Percentiles rank a stretch among this genome's conserved stretches.
phyloP scores from a whole-genome alignment of 371 early-diverging fungal genomes.

The Syncephalastrum racemosum region DNA sequence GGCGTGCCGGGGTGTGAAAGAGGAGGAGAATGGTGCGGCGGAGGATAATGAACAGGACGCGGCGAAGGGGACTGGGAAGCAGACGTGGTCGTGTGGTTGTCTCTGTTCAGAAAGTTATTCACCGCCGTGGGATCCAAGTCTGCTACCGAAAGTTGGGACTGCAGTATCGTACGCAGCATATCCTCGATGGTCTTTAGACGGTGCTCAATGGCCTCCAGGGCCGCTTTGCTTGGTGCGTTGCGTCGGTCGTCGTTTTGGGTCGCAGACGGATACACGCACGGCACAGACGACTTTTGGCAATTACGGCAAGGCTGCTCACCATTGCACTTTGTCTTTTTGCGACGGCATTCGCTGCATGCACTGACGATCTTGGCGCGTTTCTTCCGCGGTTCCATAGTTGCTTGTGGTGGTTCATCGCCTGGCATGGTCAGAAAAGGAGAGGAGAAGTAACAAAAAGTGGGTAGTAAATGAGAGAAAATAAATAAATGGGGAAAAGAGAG shows the following conservation, averaged over 20 bases:
- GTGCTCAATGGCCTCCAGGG: constrained; percentile 47
- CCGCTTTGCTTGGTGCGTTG: constrained; percentile 34
- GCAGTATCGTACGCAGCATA: constrained; percentile 38
- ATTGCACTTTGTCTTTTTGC: constrained; percentile 60
- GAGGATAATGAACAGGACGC: constrained; percentile 7
- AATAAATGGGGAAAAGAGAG: constrained; percentile 5
- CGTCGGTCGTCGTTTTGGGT: constrained; percentile 32
- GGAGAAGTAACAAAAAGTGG: neutral
- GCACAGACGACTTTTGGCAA: constrained; percentile 43
- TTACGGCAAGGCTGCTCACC: constrained; percentile 52
- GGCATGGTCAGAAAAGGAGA: constrained; percentile 12
- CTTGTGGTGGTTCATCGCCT: constrained; percentile 16
- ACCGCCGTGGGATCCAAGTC: constrained; percentile 27
- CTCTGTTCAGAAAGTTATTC: constrained; percentile 21
- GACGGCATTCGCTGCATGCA: constrained; percentile 56
- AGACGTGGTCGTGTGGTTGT: constrained; percentile 10
- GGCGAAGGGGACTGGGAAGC: constrained; percentile 15
- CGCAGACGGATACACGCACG: constrained; percentile 36
- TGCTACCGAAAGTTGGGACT: constrained; percentile 20
- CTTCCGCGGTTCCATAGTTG: constrained; percentile 22
- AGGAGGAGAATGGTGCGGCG: neutral
- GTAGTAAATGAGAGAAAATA: constrained; percentile 3
- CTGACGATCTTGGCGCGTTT: constrained; percentile 61
- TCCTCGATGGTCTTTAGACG: constrained; percentile 47
- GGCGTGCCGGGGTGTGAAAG: neutral